A percentile compares a stretch with the other conserved stretches of the same genome.
These are phyloP conservation scores for Penicillium sp. DNA, from an alignment of 2,329 filamentous ascomycete species.

Conservation along the genomic window DNA sequence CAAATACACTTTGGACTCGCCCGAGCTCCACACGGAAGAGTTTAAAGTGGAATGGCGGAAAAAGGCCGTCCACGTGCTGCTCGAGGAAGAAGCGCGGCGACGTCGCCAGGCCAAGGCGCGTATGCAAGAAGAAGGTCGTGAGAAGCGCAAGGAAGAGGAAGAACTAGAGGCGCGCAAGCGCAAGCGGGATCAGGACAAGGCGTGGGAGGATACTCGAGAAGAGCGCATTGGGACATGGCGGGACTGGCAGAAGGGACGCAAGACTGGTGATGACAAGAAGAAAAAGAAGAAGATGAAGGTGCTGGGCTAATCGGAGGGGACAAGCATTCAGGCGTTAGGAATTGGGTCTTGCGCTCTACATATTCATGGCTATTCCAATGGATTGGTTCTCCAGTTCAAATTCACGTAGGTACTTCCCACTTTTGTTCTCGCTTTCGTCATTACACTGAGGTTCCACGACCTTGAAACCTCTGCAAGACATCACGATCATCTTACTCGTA, in stretches of 20 bases:
- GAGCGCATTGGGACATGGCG: conserved; percentile 93
- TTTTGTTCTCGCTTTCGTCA: not conserved
- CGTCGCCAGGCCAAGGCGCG: conserved; percentile 86
- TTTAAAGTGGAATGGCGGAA: conserved; percentile 86
- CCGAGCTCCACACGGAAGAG: conserved; percentile 76
- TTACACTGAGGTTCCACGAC: too few species aligned
- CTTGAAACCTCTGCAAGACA: too few species aligned
- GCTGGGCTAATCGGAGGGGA: conserved; percentile 39
- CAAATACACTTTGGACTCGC: conserved; percentile 87
- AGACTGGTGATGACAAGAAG: conserved; percentile 54
- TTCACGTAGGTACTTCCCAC: too few species aligned
- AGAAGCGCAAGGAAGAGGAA: conserved; percentile 82
- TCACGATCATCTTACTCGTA: too few species aligned
- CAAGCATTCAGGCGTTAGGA: conserved; percentile 1
- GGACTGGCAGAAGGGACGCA: conserved; percentile 74
- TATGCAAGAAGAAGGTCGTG: conserved; percentile 93
- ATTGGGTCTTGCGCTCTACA: not conserved
- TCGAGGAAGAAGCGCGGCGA: conserved; percentile 87
- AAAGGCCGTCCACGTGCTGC: conserved; percentile 84
- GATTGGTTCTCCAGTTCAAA: not conserved
- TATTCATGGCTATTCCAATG: not conserved
- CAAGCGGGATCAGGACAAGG: conserved; percentile 88
- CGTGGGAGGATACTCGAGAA: conserved; percentile 92
- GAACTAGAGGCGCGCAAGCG: conserved; percentile 78
- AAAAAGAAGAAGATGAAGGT: conserved; percentile 65